Evolutionary conservation across 371 early-diverging fungal genomes (phyloP).

Genomic region (Rhizomucor miehei): DNA sequence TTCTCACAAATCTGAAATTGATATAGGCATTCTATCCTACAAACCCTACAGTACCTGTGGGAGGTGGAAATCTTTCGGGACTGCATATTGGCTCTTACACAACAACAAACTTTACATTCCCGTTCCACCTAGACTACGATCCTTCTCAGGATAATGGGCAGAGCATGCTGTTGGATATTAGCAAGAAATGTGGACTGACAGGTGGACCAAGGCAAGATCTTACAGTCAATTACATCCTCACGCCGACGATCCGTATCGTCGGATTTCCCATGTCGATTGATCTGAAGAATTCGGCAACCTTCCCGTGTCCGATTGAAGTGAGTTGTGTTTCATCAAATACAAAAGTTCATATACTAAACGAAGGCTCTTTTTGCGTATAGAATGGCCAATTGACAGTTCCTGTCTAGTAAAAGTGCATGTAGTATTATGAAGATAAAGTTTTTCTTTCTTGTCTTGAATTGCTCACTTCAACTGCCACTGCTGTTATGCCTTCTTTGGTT

Average conservation of each 20-base stretch:
- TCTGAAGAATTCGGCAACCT: constrained; percentile 8
- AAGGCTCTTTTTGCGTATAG: too few relatives aligned
- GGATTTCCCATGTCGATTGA: constrained; percentile 16
- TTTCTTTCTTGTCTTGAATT: too few relatives aligned
- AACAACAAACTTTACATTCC: constrained; percentile 32
- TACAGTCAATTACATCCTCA: constrained; percentile 15
- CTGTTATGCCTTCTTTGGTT: too few relatives aligned
- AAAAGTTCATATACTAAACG: too few relatives aligned
- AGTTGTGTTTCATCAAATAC: background rate
- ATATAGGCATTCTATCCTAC: constrained; percentile 45
- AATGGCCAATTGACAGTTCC: too few relatives aligned
- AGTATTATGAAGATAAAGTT: too few relatives aligned
- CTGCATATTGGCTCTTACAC: constrained; percentile 26
- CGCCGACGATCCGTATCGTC: constrained; percentile 17
- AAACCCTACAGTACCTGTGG: constrained; percentile 20
- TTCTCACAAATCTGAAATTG: background rate
- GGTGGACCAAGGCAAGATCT: constrained; percentile 18
- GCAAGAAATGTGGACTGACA: constrained; percentile 32
- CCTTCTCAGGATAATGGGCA: constrained; percentile 21
- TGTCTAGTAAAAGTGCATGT: too few relatives aligned
- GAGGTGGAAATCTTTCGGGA: constrained; percentile 32
- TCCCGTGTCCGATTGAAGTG: constrained; percentile 24
- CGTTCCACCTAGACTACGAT: constrained; percentile 30
- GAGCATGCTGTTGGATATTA: constrained; percentile 33
- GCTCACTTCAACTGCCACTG: too few relatives aligned